Evolutionary conservation across 148 eudicot genomes (phyloP).

Genomic region (Pouteria glomerata): DNA sequence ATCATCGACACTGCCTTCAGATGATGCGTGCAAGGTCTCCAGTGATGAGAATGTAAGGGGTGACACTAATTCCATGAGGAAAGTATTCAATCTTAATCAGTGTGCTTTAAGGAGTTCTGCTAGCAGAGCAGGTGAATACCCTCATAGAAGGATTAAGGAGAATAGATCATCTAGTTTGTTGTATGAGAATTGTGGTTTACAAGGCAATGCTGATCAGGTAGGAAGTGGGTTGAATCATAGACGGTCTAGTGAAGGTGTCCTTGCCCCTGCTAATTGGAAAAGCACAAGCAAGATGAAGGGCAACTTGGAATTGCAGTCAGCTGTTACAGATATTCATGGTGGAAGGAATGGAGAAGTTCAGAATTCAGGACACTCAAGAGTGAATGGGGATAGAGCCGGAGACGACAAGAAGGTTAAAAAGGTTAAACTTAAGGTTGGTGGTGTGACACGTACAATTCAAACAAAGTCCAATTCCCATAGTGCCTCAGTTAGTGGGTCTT

Average conservation of each 20-base stretch:
- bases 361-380: conserved; percentile 19
- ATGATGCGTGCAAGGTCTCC: conserved; percentile 56
- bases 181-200: conserved; percentile 25
- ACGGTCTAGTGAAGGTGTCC: conserved; percentile 40
- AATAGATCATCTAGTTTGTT: conserved; percentile 38
- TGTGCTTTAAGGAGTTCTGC: conserved; percentile 40
- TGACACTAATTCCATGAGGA: conserved; percentile 49
- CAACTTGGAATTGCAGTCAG: conserved; percentile 30
- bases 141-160: conserved; percentile 34
- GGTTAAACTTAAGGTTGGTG: conserved; percentile 83
- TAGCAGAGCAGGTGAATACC: conserved; percentile 34
- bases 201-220: conserved; percentile 19
- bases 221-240: conserved; percentile 21
- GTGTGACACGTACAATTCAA: conserved; percentile 67
- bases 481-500: conserved; percentile 29
- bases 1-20: conserved; percentile 59
- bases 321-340: conserved; percentile 23
- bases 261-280: conserved; percentile 38
- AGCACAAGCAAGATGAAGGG: conserved; percentile 27
- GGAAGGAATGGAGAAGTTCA: conserved; percentile 24
- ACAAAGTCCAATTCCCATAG: conserved; percentile 37
- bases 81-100: conserved; percentile 69
- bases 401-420: conserved; percentile 55
- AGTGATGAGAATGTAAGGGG: conserved; percentile 61
- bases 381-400: conserved; percentile 30